Conservation (phyloP, 352 stramenopile species). For the Vaucheria bursata region DNA sequence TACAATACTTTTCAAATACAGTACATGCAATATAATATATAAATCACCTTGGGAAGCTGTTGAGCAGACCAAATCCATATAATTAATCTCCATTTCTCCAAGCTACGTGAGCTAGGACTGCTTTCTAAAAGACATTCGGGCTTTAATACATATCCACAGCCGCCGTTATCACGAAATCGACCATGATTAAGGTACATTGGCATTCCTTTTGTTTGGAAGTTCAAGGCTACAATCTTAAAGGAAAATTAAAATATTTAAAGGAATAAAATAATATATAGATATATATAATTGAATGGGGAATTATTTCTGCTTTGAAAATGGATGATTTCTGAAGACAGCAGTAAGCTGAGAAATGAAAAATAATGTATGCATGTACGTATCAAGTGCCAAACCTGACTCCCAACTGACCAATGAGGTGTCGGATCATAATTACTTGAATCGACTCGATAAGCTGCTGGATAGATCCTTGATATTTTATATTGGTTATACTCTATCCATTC, state of each 20-base stretch:
- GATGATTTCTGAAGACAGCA: no score
- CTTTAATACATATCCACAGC: slow-evolving; percentile 73
- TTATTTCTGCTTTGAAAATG: background rate
- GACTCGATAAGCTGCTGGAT: slow-evolving; percentile 64
- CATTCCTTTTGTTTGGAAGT: slow-evolving; percentile 69
- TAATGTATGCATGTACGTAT: background rate
- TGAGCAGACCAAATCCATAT: slow-evolving; percentile 36
- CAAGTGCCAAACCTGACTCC: slow-evolving; percentile 55
- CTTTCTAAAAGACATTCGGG: slow-evolving; percentile 38
- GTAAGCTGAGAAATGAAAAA: no score
- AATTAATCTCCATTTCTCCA: slow-evolving; percentile 3
- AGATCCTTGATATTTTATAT: slow-evolving; percentile 65
- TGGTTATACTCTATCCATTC: slow-evolving; percentile 41
- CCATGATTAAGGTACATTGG: slow-evolving; percentile 67
- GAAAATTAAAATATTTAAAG: background rate
- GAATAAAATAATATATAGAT: background rate
- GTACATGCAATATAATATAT: no score
- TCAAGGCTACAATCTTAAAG: slow-evolving; percentile 67
- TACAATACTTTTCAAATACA: no score
- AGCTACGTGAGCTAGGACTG: background rate
- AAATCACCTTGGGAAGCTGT: slow-evolving; percentile 57
- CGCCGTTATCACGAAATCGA: slow-evolving; percentile 70
- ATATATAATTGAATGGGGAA: background rate
- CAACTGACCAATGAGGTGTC: slow-evolving; percentile 62
- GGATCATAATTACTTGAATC: slow-evolving; percentile 78